Percentiles rank a stretch among this genome's conserved stretches.
Evolutionary conservation across 192 early-diverging fungal species (phyloP).

Genomic region (Rhizophagus prolifer): DNA sequence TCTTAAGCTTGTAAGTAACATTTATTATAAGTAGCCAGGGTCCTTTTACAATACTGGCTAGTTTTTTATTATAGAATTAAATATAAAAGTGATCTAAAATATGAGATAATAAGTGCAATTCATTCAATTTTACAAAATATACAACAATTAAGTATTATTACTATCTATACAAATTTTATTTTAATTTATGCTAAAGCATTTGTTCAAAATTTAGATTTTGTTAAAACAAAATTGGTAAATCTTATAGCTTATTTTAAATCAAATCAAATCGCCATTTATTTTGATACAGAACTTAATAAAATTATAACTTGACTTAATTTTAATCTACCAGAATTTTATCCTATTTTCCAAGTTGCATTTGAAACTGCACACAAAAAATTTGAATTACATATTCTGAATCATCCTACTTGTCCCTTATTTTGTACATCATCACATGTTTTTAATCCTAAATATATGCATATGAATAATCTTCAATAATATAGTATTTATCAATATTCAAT

Average conservation of each 20-base stretch:
- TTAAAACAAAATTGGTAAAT: constrained; percentile 11
- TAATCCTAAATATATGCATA: constrained; percentile 17
- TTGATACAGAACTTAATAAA: constrained; percentile 1
- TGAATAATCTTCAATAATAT: background rate
- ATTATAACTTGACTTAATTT: background rate
- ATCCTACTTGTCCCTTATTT: background rate
- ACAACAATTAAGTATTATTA: background rate
- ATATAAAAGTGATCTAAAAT: background rate
- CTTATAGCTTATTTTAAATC: constrained; percentile 16
- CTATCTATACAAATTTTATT: constrained; percentile 13
- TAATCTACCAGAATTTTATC: constrained; percentile 11
- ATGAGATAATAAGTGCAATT: constrained; percentile 1
- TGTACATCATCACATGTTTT: background rate
- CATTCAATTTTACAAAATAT: background rate
- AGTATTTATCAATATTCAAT: constrained; percentile 13
- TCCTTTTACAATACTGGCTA: constrained; percentile 5
- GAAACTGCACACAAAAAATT: constrained; percentile 9
- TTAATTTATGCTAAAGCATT: constrained; percentile 15
- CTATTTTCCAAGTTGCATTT: background rate
- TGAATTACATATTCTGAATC: constrained; percentile 4
- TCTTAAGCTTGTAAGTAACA: no score
- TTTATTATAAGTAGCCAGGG: no score
- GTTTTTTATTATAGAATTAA: background rate
- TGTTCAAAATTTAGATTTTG: background rate
- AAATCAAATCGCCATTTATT: background rate